phyloP scores from a whole-genome alignment of 176 grass and related monocot genomes.

The Eragrostis curvula region DNA sequence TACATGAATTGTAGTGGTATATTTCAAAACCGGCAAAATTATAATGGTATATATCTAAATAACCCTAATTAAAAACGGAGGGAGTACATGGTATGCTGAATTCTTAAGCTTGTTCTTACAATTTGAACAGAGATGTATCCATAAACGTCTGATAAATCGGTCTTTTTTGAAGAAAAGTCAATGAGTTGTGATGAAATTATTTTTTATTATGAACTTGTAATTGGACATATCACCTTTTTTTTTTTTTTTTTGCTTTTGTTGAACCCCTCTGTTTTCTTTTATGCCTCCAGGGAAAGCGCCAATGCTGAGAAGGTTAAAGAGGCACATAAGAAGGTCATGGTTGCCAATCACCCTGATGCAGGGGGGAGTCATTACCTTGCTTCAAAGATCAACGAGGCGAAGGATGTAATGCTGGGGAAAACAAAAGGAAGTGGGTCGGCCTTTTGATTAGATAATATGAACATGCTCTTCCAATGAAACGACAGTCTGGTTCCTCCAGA shows the following conservation, averaged over 20 bases:
- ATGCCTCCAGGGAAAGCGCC: conserved; percentile 61
- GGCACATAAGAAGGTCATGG: conserved; percentile 93
- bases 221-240: neutral
- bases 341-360: conserved; percentile 94
- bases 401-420: conserved; percentile 83
- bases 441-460: conserved; percentile 59
- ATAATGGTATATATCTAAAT: too few species aligned
- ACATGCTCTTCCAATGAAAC: neutral
- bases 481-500: conserved; percentile 17
- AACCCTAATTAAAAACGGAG: too few species aligned
- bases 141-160: neutral
- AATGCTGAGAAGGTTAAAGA: conserved; percentile 93
- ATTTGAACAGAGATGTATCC: neutral
- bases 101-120: neutral
- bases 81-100: too few species aligned
- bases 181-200: neutral
- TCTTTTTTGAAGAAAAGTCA: neutral
- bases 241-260: neutral
- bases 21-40: too few species aligned
- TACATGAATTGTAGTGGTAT: too few species aligned
- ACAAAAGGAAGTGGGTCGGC: conserved; percentile 79
- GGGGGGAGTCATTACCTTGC: conserved; percentile 95
- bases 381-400: conserved; percentile 94
- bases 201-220: too few species aligned
- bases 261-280: conserved; percentile 24